Conservation (phyloP, 345 rosid genomes). For the Boechera stricta region DNA sequence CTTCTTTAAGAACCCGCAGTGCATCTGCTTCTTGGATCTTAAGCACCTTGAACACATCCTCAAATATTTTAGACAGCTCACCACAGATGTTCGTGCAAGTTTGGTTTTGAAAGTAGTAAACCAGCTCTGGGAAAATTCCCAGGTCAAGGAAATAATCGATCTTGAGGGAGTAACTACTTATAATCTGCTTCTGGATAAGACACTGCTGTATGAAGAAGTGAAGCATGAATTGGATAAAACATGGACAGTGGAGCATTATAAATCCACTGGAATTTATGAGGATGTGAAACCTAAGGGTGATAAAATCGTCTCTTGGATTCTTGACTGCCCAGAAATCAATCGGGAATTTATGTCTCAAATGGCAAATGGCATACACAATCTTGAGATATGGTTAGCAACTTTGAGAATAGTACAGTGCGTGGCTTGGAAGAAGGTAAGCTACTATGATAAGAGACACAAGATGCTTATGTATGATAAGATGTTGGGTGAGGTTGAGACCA, state of each 20-base stretch:
- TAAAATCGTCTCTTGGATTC: background rate
- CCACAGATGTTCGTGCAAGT: background rate
- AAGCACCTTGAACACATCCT: background rate
- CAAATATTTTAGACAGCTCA: background rate
- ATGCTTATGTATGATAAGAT: background rate
- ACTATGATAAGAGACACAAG: background rate
- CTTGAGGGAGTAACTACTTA: background rate
- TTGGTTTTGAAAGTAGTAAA: background rate
- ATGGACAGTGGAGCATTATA: background rate
- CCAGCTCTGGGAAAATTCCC: background rate
- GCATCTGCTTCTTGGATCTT: conserved; percentile 16
- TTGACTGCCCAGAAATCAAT: background rate
- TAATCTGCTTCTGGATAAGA: conserved; percentile 14
- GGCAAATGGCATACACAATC: background rate
- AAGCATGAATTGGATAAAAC: background rate
- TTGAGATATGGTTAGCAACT: background rate
- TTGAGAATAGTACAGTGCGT: background rate
- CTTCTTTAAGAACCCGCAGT: background rate
- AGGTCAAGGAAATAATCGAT: conserved; percentile 8
- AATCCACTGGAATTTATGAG: background rate
- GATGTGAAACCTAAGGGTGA: background rate
- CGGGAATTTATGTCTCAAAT: background rate
- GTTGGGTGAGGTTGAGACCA: background rate
- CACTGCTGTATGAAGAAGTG: background rate
- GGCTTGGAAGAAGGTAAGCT: background rate